Evolutionary conservation across 164 flowering plant genomes (phyloP).

Genomic region (Aristolochia californica): DNA sequence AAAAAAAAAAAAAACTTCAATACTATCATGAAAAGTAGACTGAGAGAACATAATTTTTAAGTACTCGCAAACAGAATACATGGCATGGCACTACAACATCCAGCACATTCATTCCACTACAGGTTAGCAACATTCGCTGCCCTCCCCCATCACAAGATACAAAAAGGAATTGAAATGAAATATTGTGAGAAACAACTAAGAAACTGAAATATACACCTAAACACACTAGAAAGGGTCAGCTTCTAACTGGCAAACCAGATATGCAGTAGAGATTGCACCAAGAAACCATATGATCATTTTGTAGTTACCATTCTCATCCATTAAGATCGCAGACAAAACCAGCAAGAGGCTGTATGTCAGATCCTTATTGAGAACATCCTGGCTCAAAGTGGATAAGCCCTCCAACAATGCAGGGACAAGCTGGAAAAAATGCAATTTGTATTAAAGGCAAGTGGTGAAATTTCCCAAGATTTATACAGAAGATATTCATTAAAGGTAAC

Average conservation of each 20-base stretch:
- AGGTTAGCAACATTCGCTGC: not conserved
- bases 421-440: slow-evolving; percentile 30
- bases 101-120: not conserved
- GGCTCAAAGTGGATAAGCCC: slow-evolving; percentile 37
- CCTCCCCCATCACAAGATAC: too few relatives aligned
- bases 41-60: too few relatives aligned
- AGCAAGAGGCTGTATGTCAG: slow-evolving; percentile 54
- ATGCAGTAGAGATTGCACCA: too few relatives aligned
- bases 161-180: not conserved
- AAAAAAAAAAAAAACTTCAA: too few relatives aligned
- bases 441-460: not conserved
- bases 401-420: slow-evolving; percentile 51
- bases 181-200: not conserved
- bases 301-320: slow-evolving; percentile 67
- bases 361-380: slow-evolving; percentile 46
- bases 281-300: not conserved
- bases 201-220: too few relatives aligned
- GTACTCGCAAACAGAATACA: not conserved
- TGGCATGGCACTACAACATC: not conserved
- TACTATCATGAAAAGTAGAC: too few relatives aligned
- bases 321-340: slow-evolving; percentile 69
- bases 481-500: not conserved
- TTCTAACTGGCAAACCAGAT: not conserved
- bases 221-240: not conserved
- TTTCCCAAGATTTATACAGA: not conserved